Evolutionary conservation across 2,329 filamentous ascomycete genomes (phyloP).

Genomic region (Bipolaris gigantea): DNA sequence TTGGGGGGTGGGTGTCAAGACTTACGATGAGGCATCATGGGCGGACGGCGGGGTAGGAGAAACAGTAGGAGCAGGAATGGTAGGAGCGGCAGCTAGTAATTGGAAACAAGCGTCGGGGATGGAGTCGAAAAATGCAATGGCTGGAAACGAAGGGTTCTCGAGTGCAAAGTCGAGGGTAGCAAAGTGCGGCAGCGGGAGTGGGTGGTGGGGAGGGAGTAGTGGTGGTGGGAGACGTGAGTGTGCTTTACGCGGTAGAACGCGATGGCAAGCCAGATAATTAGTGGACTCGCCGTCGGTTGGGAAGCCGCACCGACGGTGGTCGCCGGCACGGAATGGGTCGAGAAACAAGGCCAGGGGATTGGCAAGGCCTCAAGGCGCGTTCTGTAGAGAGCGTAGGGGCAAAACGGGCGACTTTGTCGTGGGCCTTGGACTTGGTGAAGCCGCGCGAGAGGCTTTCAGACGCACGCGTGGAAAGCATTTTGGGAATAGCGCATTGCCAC

Average conservation of each 20-base stretch:
- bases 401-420: conserved; percentile 4
- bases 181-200: conserved; percentile 2
- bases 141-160: not conserved
- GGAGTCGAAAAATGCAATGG: conserved; percentile 1
- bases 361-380: conserved; percentile 20
- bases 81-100: conserved; percentile 12
- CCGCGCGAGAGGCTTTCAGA: not conserved
- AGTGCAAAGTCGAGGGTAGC: not conserved
- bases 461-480: too few species aligned
- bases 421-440: conserved; percentile 16
- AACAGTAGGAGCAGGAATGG: not conserved
- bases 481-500: too few species aligned
- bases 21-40: conserved; percentile 20
- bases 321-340: conserved; percentile 6
- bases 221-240: conserved; percentile 13
- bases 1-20: conserved; percentile 20
- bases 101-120: conserved; percentile 3
- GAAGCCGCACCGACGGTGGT: conserved; percentile 3
- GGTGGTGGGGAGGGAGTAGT: conserved; percentile 1
- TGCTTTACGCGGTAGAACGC: conserved; percentile 21
- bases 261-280: conserved; percentile 15
- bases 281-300: not conserved
- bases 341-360: conserved; percentile 8
- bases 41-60: conserved; percentile 18
- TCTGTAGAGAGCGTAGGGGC: conserved; percentile 13